Evolutionary conservation across 129 eudicot species (phyloP), one percentile per base, ranked within the genome.

Genomic region (Centrapalus pauciflorus): DNA sequence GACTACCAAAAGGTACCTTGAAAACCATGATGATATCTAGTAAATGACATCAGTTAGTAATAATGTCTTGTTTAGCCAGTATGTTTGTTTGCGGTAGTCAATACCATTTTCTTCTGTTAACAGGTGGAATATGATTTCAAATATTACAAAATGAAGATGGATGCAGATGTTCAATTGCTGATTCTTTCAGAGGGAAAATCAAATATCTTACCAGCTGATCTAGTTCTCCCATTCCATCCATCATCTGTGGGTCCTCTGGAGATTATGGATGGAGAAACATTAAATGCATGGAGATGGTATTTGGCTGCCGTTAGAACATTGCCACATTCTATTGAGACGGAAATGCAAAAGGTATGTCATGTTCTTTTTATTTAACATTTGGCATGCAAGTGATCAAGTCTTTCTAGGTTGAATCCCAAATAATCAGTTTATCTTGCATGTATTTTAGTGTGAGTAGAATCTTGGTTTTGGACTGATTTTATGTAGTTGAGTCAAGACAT

Each of bases 81-180:
- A n/a, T n/a, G n/a, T n/a, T n/a, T n/a, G n/a, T n/a, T n/a, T 40
- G 55, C 9, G 3, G 4, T 11, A 13, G 38, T 55, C 2, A 43
- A 3, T 9, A 37, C 37, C 8, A 3, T 28, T 63, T 66, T 69
- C 11, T 29, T 55, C 57, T 7, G 5, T 74, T 51, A 2, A 12
- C 86, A 90, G 97, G 96, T 89, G 66, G 96, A 93, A n/a, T 93
- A 93, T 72, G 96, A 93, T 72, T 93, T 89, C 50, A 73, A 84
- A 32, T 88, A 75, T 37, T 93, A 93, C 56, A 88, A 88, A 78
- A 84, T 93, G 98, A 89, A 89, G 81, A 93, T 93, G 99, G 74
- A 80, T 70, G 85, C 96, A 34, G 95, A 93, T 77, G 87, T 87
- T 37, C 95, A 93, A 65, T 23, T 93, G 74, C 55, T 93, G 64